Evolutionary conservation across 768 basidiomycete species (phyloP), one percentile per base, ranked within the genome.

Genomic region (Cyclocybe cylindracea): DNA sequence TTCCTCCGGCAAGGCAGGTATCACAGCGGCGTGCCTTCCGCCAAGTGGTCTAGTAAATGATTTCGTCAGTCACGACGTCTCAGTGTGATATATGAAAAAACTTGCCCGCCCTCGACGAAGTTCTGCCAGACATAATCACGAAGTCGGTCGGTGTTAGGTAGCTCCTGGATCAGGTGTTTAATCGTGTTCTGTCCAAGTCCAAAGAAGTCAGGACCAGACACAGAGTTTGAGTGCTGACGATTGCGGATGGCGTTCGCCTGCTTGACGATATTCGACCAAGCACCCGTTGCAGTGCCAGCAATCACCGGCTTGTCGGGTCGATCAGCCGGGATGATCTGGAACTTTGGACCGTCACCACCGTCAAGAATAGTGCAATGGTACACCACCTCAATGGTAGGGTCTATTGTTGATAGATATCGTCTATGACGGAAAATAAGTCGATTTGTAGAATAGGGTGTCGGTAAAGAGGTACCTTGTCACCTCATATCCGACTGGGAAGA

Each of bases 191-290:
- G 87, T 3, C 87, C 87, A 11, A 94, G 74, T 7, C 91, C 91
- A 62, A 91, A 93, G 67, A 92, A 92, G 69, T 93, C 91, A 10
- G 91, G 91, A 0, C 91, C 91, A 2, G 91, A 93, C 10, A 94
- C 89, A 5, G 87, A 90, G 66, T 92, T 92, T 39, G 86, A 89
- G 62, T 92, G 91, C 56, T 89, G 86, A 10, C 89, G 78, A 63
- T 89, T 85, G 44, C 91, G 83, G 54, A 93, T 84, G 39, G 80
- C 78, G 62, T 92, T 93, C 1, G 91, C 91, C 45, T 88, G 83
- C 61, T 85, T 86, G 45, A 94, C 89, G 57, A 94, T 88, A 58
- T 77, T 83, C 4, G 87, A 85, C 91, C 91, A 94, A 42, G 89
- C 89, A 32, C 91, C 91, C 0, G 91, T 94, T 32, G 91, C 89